Conservation (phyloP, 805 yeast genomes). For the Pichia membranifaciens region DNA sequence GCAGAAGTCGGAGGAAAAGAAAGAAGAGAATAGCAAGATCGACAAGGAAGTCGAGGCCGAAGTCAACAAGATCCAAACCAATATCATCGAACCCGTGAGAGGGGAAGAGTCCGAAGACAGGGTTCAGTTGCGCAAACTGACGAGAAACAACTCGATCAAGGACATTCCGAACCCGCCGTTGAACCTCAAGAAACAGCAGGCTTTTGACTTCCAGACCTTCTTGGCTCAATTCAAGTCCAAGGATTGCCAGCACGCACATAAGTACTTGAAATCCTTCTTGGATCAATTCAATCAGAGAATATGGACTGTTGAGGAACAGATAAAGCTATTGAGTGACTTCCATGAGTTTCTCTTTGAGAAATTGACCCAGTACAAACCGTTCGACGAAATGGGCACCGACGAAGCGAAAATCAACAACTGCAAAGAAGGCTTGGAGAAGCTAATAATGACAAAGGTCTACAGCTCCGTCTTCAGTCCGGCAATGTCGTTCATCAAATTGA, state of each 20-base stretch:
- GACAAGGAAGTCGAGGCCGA: slow-evolving; percentile 13
- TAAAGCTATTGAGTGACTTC: slow-evolving; percentile 72
- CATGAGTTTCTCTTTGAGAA: slow-evolving; percentile 62
- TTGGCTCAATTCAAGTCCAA: slow-evolving; percentile 63
- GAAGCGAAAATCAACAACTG: slow-evolving; percentile 61
- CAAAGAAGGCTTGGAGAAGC: slow-evolving; percentile 86
- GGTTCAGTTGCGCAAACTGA: not conserved
- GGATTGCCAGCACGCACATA: slow-evolving; percentile 81
- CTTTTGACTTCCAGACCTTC: slow-evolving; percentile 82
- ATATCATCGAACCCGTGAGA: not conserved
- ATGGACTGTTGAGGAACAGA: slow-evolving; percentile 75
- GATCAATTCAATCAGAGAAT: slow-evolving; percentile 63
- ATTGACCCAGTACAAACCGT: slow-evolving; percentile 63
- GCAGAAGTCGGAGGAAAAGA: slow-evolving; percentile 1
- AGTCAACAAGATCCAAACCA: slow-evolving; percentile 7
- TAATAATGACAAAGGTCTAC: slow-evolving; percentile 83
- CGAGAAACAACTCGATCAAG: slow-evolving; percentile 12
- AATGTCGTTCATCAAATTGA: slow-evolving; percentile 36
- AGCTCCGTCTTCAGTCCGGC: slow-evolving; percentile 73
- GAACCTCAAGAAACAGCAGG: slow-evolving; percentile 25
- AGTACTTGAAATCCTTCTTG: slow-evolving; percentile 79
- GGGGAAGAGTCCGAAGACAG: not conserved
- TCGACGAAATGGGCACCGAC: slow-evolving; percentile 50
- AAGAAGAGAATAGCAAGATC: slow-evolving; percentile 6
- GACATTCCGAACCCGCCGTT: slow-evolving; percentile 29